A percentile compares a stretch with the other conserved stretches of the same genome.
These are phyloP conservation scores for Globisporangium barbulae DNA, from an alignment of 352 stramenopile genomes.

Conservation along the genomic window DNA sequence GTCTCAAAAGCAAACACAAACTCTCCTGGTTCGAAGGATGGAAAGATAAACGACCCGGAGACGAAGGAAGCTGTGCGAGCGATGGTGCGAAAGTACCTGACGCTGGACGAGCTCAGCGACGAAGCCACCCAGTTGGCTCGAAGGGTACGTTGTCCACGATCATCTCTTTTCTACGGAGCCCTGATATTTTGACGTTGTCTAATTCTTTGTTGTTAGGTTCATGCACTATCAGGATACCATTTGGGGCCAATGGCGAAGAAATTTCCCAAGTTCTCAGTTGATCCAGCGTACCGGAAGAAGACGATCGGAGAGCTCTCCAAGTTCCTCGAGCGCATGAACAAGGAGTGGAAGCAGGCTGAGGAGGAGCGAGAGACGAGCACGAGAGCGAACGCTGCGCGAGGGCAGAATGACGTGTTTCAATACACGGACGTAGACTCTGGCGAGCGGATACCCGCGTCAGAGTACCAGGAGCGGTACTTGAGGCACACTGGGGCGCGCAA, in stretches of 20 bases:
- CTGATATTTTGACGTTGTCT: neutral
- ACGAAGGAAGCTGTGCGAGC: slow-evolving; percentile 21
- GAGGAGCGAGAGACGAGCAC: slow-evolving; percentile 35
- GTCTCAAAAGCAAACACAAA: neutral
- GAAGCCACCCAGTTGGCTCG: slow-evolving; percentile 41
- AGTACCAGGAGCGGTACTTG: slow-evolving; percentile 54
- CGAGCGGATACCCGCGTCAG: slow-evolving; percentile 23
- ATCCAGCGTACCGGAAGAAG: slow-evolving; percentile 45
- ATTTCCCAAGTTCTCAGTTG: slow-evolving; percentile 31
- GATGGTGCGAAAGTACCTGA: slow-evolving; percentile 42
- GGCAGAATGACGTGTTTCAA: slow-evolving; percentile 36
- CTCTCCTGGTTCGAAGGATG: neutral
- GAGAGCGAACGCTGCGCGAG: slow-evolving; percentile 25
- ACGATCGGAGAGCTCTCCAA: slow-evolving; percentile 28
- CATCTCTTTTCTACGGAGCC: no score
- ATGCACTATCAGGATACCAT: slow-evolving; percentile 39
- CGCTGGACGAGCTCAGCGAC: slow-evolving; percentile 32
- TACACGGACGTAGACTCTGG: slow-evolving; percentile 51
- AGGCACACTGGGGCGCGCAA: slow-evolving; percentile 31
- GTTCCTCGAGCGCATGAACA: slow-evolving; percentile 51
- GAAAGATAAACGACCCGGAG: neutral
- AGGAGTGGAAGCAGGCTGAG: slow-evolving; percentile 44
- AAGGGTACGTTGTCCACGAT: slow-evolving; percentile 13
- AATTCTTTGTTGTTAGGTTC: slow-evolving; percentile 21
- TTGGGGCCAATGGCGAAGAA: slow-evolving; percentile 35